A percentile compares a stretch with the other conserved stretches of the same genome.
Evolutionary conservation across 805 yeast species (phyloP).

Genomic region (Nakazawaea anatomiae): DNA sequence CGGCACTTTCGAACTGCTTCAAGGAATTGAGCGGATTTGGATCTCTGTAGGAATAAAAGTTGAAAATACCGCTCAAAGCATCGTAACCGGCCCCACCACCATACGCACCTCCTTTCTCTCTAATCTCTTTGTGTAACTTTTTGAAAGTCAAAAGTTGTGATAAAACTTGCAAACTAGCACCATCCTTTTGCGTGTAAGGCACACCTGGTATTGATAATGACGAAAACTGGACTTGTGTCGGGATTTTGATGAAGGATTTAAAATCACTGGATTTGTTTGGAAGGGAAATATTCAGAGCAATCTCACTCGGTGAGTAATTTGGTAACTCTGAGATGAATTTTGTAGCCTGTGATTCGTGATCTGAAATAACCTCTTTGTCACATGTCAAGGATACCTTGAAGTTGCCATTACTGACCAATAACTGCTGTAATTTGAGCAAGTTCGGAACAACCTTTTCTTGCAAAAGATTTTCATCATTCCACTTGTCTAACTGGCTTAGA

Average conservation of each 20-base stretch:
- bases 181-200: conserved; percentile 61
- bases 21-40: conserved; percentile 78
- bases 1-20: conserved; percentile 48
- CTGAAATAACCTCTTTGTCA: conserved; percentile 33
- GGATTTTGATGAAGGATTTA: conserved; percentile 57
- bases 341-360: conserved; percentile 30
- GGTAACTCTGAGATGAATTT: conserved; percentile 22
- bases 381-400: conserved; percentile 56
- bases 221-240: conserved; percentile 85
- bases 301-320: not conserved
- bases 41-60: conserved; percentile 88
- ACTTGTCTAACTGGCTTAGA: conserved; percentile 50
- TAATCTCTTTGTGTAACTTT: conserved; percentile 78
- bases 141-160: conserved; percentile 78
- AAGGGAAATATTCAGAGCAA: conserved; percentile 11
- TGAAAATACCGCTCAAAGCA: conserved; percentile 73
- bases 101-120: conserved; percentile 97
- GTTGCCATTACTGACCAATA: conserved; percentile 34
- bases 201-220: conserved; percentile 65
- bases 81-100: conserved; percentile 92
- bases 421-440: conserved; percentile 43
- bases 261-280: not conserved
- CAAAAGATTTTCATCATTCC: conserved; percentile 44
- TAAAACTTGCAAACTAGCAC: conserved; percentile 79
- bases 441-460: conserved; percentile 60